phyloP scores from a whole-genome alignment of 441 rosid genomes.

The Brassica balearica region DNA sequence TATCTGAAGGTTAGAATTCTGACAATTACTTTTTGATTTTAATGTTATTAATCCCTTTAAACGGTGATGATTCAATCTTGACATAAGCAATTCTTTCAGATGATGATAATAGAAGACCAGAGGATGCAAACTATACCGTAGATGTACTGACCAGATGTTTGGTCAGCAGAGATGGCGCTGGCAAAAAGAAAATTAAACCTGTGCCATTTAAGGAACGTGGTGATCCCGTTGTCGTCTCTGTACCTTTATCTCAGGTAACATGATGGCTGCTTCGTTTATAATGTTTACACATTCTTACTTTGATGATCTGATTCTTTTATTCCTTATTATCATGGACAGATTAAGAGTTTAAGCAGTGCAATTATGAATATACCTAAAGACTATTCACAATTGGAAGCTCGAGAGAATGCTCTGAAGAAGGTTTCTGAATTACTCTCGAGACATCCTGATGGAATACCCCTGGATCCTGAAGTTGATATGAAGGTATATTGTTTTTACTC shows the following conservation, averaged over 20 bases:
- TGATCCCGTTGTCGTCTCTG: slow-evolving; percentile 81
- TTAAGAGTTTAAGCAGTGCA: slow-evolving; percentile 78
- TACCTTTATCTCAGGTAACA: slow-evolving; percentile 76
- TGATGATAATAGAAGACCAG: slow-evolving; percentile 74
- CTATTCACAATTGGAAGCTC: slow-evolving; percentile 83
- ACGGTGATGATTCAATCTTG: slow-evolving; percentile 19
- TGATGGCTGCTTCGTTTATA: neutral
- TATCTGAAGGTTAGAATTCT: slow-evolving; percentile 68
- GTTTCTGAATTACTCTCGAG: slow-evolving; percentile 83
- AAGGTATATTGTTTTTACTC: slow-evolving; percentile 54
- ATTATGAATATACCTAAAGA: slow-evolving; percentile 81
- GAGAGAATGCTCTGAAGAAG: slow-evolving; percentile 90
- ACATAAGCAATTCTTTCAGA: slow-evolving; percentile 54
- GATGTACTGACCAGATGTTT: slow-evolving; percentile 89
- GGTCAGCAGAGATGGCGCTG: slow-evolving; percentile 66
- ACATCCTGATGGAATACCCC: slow-evolving; percentile 56
- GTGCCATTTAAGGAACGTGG: slow-evolving; percentile 78
- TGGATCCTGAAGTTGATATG: slow-evolving; percentile 94
- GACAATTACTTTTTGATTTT: neutral
- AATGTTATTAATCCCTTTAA: slow-evolving; percentile 13
- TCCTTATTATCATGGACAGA: slow-evolving; percentile 56
- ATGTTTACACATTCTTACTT: neutral
- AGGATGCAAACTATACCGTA: slow-evolving; percentile 74
- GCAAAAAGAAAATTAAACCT: slow-evolving; percentile 65
- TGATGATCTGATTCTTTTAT: slow-evolving; percentile 31